Base-by-base conservation (phyloP, 192 early-diverging fungal genomes). In the Entomortierella lignicola region DNA sequence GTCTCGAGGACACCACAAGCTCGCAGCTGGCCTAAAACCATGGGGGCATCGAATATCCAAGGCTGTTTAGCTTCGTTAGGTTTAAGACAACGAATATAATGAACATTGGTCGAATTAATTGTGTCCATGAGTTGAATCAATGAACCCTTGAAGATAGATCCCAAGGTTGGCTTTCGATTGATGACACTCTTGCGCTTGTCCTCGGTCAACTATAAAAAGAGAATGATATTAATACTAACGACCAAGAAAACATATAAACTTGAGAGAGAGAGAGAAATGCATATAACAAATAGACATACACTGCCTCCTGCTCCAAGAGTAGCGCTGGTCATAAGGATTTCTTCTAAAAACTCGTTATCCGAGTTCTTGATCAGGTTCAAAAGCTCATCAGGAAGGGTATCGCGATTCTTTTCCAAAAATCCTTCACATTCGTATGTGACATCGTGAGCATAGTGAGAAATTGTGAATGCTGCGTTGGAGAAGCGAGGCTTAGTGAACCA, bases 1-100 rank as follows among this genome's bases (percentile, higher is more conserved):
- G 98, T 99, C 86, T 99, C 98, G 13, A 99, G 82, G 30, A 99
- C 98, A 90, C 98, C 98, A 83, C 98, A 99, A 26, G 98, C 98
- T 56, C 97, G 92, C 57, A 99, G 83, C 82, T 99, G 98, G 26
- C 91, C 81, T 5, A 99, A 84, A 39, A 98, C 96, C 94, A 97
- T 96, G 21, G 91, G 91, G 29, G 98, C 92, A 70, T 99, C 98
- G 75, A 97, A 98, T 34, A 66, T 88, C 90, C 97, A 99, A 17
- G 97, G 91, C 2, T 86, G 85, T 81, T 99, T 99, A 54, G 89
- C 92, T 68, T 95, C 95, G 84, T 99, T 99, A 23, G 98, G 97
- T 85, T 99, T 99, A 84, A 99, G 96, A 88, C 98, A 99, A 64
- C 98, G 95, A 66, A 99, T 99, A 74, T 99, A 99, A 79, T 96